Conservation (phyloP, 1,284 basidiomycete species). For the Cryptococcus sp. region DNA sequence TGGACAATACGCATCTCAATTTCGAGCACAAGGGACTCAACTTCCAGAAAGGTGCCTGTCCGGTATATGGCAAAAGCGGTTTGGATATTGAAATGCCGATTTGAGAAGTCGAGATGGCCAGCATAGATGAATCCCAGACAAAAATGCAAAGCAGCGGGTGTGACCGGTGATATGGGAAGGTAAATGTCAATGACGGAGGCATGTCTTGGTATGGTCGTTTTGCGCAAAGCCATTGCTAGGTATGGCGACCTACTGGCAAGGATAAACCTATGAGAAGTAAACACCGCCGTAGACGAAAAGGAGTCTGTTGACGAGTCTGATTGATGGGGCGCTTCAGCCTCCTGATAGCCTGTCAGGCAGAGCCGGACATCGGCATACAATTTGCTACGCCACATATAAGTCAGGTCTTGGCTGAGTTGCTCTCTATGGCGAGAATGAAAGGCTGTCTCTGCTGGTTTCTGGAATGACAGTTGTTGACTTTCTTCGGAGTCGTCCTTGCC, state of each 20-base stretch:
- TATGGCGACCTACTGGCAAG: conserved; percentile 85
- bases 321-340: conserved; percentile 13
- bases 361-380: conserved; percentile 87
- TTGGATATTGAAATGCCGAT: conserved; percentile 84
- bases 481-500: conserved; percentile 37
- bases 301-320: conserved; percentile 38
- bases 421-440: conserved; percentile 63
- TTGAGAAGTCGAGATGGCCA: conserved; percentile 87
- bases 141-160: conserved; percentile 89
- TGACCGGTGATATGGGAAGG: conserved; percentile 83
- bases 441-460: neutral
- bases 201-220: conserved; percentile 29
- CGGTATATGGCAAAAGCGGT: conserved; percentile 88
- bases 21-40: conserved; percentile 72
- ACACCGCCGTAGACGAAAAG: conserved; percentile 61
- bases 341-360: conserved; percentile 58
- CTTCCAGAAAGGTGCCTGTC: conserved; percentile 73
- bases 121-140: conserved; percentile 81
- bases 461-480: neutral
- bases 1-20: conserved; percentile 74
- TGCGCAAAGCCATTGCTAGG: conserved; percentile 58
- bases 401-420: conserved; percentile 73
- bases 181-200: conserved; percentile 61
- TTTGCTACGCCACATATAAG: conserved; percentile 92
- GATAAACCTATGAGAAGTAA: conserved; percentile 89